Base-by-base conservation (phyloP, 768 basidiomycete species). In the Termitomyces heimii region DNA sequence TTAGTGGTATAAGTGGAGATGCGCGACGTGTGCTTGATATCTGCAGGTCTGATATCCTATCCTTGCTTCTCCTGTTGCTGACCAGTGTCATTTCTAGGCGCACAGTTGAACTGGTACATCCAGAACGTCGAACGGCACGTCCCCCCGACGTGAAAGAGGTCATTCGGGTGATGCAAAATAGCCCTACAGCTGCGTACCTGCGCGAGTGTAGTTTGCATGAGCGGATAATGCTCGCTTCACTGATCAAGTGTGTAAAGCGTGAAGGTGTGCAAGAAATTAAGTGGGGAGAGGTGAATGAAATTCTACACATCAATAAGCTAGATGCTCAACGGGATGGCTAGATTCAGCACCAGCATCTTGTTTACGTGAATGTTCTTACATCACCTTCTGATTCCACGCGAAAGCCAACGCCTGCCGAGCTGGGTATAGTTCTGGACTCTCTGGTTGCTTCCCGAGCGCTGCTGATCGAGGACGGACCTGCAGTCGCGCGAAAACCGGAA, bases 1-100 rank as follows among this genome's bases (percentile, higher is more conserved):
- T 82, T 26, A 77, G 77, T 60, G 77, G 82, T 13, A 91, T 97
- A 57, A 95, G 92, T 56, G 97, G 97, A 28, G 97, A 99, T 69
- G 97, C 97, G 0, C 77, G 97, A 53, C 79, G 95, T 31, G 90
- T 95, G 5, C 76, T 99, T 57, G 97, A 99, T 67, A 89, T 96
- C 46, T 97, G 94, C 73, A 79, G 95, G 85, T 89, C 57, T 51
- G 78, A 71, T 49, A n/a, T 46, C 24, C 22, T 44, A n/a, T 46
- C 39, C 20, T 39, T 34, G 13, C 37, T 35, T 18, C 46, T 61
- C 37, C 13, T 22, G 13, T 53, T 12, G 44, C 34, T 53, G 22
- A 54, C 24, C 29, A 37, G 10, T 24, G 32, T 20, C 16, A 1
- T 12, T 49, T 46, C 22, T 56, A 91, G 90, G 63, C 88, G 94